Evolutionary conservation across 305 asterid genomes (phyloP), one percentile per base, ranked within the genome.

Genomic region (Solanum hybrid): DNA sequence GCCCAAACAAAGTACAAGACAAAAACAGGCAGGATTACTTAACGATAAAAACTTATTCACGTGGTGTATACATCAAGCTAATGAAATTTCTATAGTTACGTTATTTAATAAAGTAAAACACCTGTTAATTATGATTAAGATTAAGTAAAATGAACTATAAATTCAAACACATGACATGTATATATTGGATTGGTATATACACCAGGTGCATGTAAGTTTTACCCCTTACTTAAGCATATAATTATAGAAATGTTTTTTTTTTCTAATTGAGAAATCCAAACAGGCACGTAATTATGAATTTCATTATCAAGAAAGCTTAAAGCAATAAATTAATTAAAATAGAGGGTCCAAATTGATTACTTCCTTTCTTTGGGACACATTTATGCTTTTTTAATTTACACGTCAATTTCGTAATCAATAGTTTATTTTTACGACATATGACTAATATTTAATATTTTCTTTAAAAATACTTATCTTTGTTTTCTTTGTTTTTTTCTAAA

Each of bases 1-100:
- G 15, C 17, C 72, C 87, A 82, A 82, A 82, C 72, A 82, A 8
- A 82, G 15, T 82, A 82, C 32, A 39, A 82, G 38, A 5, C 73
- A 82, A 82, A 41, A 41, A 4, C 26, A 39, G 38, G 15, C 73
- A 27, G 2, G 22, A 82, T 82, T 82, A 29, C n/a, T 17, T 51
- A 51, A 51, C 1, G 3, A 6, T 51, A 51, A 51, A 51, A 51
- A 15, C 1, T 15, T 51, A 15, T 51, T 3, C 9, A 51, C 3
- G 0, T 51, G 22, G 9, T 17, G 8, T 17, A 51, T 51, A 15
- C 4, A 51, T 0, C 10, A 57, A 57, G 0, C 4, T 57, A 17
- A 2, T 57, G 4, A 2, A 51, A 51, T 51, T 51, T 17, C 1
- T 6, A 57, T 57, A 57, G 0, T 17, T 57, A 57, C 0, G 24